A percentile compares a stretch with the other conserved stretches of the same genome.
Conservation (phyloP, 2,329 filamentous ascomycete genomes). For the Bretziella fagacearum region DNA sequence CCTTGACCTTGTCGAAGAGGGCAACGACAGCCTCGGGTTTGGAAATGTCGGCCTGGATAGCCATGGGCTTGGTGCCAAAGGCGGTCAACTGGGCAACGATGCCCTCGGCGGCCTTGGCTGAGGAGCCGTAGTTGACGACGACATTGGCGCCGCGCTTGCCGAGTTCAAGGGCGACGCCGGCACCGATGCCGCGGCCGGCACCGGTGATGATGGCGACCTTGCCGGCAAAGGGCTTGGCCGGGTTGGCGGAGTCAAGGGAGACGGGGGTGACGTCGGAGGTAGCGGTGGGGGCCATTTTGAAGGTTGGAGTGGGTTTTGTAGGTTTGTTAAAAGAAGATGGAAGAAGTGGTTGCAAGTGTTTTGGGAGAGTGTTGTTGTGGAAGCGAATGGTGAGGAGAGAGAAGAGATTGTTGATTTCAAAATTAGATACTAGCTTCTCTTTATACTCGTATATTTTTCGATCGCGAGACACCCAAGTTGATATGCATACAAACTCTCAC, state of each 20-base stretch:
- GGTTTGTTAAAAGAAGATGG: neutral
- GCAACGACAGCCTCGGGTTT: constrained; percentile 39
- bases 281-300: constrained; percentile 15
- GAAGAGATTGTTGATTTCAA: no score
- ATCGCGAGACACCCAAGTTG: no score
- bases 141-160: constrained; percentile 46
- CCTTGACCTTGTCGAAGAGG: constrained; percentile 48
- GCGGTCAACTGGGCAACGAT: constrained; percentile 36
- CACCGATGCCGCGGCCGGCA: constrained; percentile 47
- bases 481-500: no score
- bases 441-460: no score
- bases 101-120: constrained; percentile 36
- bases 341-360: neutral
- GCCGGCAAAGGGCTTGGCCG: constrained; percentile 27
- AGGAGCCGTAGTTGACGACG: constrained; percentile 49
- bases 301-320: neutral
- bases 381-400: no score
- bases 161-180: constrained; percentile 49
- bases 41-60: constrained; percentile 49
- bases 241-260: constrained; percentile 17
- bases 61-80: constrained; percentile 40
- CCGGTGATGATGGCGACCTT: constrained; percentile 48
- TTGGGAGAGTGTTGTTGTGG: neutral
- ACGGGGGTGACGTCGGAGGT: constrained; percentile 14
- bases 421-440: no score